Conservation (phyloP, 2,329 filamentous ascomycete genomes). For the Aspergillus calidoustus region DNA sequence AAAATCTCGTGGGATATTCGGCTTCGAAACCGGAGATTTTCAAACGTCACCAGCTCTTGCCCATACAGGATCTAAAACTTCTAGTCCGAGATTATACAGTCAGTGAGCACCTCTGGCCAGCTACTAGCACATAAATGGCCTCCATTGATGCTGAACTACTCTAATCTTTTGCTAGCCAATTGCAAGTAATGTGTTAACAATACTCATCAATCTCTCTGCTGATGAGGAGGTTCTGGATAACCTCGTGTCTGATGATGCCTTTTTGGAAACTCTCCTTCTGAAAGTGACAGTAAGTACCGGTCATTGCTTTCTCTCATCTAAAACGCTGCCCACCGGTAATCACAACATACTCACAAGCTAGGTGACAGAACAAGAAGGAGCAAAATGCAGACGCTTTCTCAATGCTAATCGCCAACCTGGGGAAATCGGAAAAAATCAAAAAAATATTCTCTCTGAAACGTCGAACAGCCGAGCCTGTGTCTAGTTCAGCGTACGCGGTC, state of each 20-base stretch:
- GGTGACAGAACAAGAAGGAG: constrained; percentile 60
- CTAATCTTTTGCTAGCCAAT: constrained; percentile 64
- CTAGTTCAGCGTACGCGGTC: constrained; percentile 73
- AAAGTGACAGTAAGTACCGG: constrained; percentile 73
- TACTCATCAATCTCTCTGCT: constrained; percentile 80
- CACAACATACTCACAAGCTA: constrained; percentile 15
- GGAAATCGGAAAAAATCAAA: constrained; percentile 76
- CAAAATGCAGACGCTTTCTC: constrained; percentile 81
- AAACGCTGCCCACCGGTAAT: neutral
- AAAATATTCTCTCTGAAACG: constrained; percentile 71
- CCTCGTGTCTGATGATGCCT: constrained; percentile 77
- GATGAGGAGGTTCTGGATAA: constrained; percentile 75
- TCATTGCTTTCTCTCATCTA: constrained; percentile 27
- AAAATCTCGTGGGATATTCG: constrained; percentile 84
- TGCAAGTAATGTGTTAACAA: constrained; percentile 85
- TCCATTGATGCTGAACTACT: neutral
- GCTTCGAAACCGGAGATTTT: constrained; percentile 79
- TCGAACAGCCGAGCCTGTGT: constrained; percentile 69
- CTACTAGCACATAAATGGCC: neutral
- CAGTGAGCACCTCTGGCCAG: constrained; percentile 38
- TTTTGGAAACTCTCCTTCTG: constrained; percentile 73
- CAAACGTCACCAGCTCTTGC: constrained; percentile 76
- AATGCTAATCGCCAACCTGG: constrained; percentile 92
- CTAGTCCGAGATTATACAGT: constrained; percentile 83
- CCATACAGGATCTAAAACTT: constrained; percentile 85